Conservation (phyloP, 495 filamentous ascomycete genomes). For the Daldinia childiae region DNA sequence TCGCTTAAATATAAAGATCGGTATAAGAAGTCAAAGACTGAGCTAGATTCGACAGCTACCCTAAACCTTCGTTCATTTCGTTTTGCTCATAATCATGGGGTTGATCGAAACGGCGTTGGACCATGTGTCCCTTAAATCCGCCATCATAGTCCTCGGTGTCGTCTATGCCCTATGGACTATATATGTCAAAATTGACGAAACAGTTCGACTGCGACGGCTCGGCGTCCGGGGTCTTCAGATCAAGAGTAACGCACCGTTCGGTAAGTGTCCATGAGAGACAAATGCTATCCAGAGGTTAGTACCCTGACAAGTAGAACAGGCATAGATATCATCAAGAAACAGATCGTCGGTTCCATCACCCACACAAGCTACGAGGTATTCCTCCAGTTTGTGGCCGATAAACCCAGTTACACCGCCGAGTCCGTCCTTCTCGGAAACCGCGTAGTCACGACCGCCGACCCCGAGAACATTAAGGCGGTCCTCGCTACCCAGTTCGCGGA, state of each 20-base stretch:
- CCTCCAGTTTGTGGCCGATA: constrained; percentile 56
- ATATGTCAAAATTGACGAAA: constrained; percentile 46
- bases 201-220: constrained; percentile 53
- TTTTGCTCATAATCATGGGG: constrained; percentile 50
- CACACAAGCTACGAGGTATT: constrained; percentile 70
- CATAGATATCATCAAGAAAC: constrained; percentile 67
- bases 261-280: constrained; percentile 16
- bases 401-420: constrained; percentile 67
- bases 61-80: not conserved
- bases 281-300: not conserved
- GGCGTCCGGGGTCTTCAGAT: constrained; percentile 48
- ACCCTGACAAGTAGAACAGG: constrained; percentile 54
- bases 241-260: constrained; percentile 37
- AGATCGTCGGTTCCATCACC: constrained; percentile 58
- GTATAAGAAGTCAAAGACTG: not conserved
- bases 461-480: constrained; percentile 87
- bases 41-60: not conserved
- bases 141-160: constrained; percentile 40
- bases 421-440: constrained; percentile 63
- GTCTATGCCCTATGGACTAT: constrained; percentile 44
- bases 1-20: not conserved
- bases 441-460: constrained; percentile 73
- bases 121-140: constrained; percentile 48
- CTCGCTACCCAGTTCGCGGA: constrained; percentile 80
- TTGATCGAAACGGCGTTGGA: constrained; percentile 51